Conservation (phyloP, 768 basidiomycete species). For the Termitomyces eurrhizus region DNA sequence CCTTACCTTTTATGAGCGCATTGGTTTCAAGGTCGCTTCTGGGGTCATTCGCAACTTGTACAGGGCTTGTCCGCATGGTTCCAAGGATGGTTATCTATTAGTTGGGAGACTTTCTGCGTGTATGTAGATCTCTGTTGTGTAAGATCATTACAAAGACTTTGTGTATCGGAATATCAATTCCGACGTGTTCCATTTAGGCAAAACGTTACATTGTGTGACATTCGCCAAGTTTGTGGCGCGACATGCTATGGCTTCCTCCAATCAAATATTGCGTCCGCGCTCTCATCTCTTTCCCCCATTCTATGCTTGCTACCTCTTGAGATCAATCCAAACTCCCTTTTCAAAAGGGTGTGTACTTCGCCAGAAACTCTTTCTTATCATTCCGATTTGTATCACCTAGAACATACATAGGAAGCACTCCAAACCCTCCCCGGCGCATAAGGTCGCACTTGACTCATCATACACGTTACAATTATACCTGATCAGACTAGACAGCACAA, state of each 20-base stretch:
- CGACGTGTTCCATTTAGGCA: too few species aligned
- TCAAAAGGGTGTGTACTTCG: constrained; percentile 35
- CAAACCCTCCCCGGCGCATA: constrained; percentile 61
- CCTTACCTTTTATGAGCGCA: constrained; percentile 38
- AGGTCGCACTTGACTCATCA: constrained; percentile 30
- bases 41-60: constrained; percentile 36
- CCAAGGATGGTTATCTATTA: constrained; percentile 40
- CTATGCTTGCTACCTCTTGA: constrained; percentile 82
- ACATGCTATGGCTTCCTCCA: not conserved
- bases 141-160: not conserved
- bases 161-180: not conserved
- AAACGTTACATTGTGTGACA: not conserved
- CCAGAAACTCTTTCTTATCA: not conserved
- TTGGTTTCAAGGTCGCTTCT: constrained; percentile 34
- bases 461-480: not conserved
- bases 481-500: constrained; percentile 63
- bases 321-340: constrained; percentile 53
- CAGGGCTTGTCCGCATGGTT: constrained; percentile 29
- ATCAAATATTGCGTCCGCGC: constrained; percentile 4
- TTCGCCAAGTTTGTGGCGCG: not conserved
- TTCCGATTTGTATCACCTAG: constrained; percentile 25
- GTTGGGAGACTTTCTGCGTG: constrained; percentile 26
- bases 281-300: constrained; percentile 56
- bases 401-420: constrained; percentile 77
- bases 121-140: not conserved